A percentile compares a stretch with the other conserved stretches of the same genome.
Conservation (phyloP, 352 stramenopile genomes). For the Pythium insidiosum region DNA sequence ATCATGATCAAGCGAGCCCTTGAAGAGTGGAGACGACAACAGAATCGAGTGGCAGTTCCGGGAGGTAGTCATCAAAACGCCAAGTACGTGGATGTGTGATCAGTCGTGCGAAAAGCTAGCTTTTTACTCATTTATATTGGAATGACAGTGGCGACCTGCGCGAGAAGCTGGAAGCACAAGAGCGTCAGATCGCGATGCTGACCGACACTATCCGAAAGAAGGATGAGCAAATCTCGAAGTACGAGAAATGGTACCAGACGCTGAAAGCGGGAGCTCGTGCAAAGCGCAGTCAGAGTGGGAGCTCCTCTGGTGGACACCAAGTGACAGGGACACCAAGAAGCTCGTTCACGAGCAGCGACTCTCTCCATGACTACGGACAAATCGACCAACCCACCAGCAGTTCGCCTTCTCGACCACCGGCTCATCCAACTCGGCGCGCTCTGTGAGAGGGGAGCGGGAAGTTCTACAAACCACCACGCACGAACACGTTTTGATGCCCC, state of each 20-base stretch:
- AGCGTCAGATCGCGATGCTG: slow-evolving; percentile 53
- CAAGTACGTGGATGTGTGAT: no score
- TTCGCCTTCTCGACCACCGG: slow-evolving; percentile 22
- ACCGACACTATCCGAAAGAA: slow-evolving; percentile 36
- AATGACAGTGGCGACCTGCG: slow-evolving; percentile 14
- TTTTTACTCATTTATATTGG: slow-evolving; percentile 1
- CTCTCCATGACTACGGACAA: no score
- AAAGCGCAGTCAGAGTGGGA: slow-evolving; percentile 53
- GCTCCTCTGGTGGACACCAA: no score
- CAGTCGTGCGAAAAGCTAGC: no score
- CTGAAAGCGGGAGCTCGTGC: slow-evolving; percentile 77
- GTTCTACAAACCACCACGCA: no score
- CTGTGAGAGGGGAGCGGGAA: slow-evolving; percentile 17
- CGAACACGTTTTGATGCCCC: no score
- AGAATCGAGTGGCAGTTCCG: no score
- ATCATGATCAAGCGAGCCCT: slow-evolving; percentile 86
- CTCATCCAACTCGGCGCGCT: slow-evolving; percentile 57
- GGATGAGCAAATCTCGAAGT: slow-evolving; percentile 70
- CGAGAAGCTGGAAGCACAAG: slow-evolving; percentile 33
- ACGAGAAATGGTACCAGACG: slow-evolving; percentile 83
- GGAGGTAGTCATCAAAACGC: no score
- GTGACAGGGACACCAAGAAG: no score
- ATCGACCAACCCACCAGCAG: no score
- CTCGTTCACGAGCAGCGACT: slow-evolving; percentile 67
- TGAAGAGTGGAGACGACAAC: slow-evolving; percentile 81